Conservation (phyloP, 1,284 basidiomycete species). For the Coniferiporia weirii region DNA sequence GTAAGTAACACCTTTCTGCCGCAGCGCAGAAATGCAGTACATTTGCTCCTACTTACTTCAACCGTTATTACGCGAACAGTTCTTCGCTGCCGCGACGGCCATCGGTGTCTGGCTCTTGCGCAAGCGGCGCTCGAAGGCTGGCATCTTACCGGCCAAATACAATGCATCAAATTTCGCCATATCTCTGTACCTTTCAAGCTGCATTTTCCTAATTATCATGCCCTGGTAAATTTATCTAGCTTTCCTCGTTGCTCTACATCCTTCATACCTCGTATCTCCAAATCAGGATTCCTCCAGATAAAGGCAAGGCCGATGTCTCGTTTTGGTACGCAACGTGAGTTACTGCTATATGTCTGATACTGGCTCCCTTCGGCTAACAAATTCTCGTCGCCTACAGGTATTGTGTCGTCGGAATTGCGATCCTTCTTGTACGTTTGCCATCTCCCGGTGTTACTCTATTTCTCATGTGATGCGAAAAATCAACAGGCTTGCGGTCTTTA, state of each 20-base stretch:
- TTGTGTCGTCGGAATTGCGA: conserved; percentile 28
- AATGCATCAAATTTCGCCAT: conserved; percentile 34
- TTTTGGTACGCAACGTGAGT: conserved; percentile 34
- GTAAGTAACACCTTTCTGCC: conserved; percentile 17
- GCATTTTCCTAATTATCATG: conserved; percentile 41
- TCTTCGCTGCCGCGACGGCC: conserved; percentile 36
- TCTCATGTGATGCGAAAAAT: neutral
- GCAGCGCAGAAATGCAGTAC: too few species aligned
- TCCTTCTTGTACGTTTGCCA: conserved; percentile 19
- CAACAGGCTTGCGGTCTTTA: conserved; percentile 28
- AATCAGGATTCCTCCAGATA: conserved; percentile 29
- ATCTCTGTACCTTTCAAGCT: conserved; percentile 33
- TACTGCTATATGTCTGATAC: neutral
- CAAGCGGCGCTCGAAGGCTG: conserved; percentile 30
- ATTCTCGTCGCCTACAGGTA: conserved; percentile 6
- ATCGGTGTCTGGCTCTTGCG: conserved; percentile 39
- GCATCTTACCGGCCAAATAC: conserved; percentile 33
- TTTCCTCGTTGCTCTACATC: conserved; percentile 21
- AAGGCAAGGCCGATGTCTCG: conserved; percentile 26
- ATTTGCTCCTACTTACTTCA: conserved; percentile 22
- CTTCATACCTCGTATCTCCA: conserved; percentile 22
- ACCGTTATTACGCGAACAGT: conserved; percentile 31
- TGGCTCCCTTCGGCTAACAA: neutral
- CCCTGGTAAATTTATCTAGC: conserved; percentile 33
- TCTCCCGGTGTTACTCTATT: neutral